Conservation (phyloP, 2,329 filamentous ascomycete species). For the Trichoderma sp. region DNA sequence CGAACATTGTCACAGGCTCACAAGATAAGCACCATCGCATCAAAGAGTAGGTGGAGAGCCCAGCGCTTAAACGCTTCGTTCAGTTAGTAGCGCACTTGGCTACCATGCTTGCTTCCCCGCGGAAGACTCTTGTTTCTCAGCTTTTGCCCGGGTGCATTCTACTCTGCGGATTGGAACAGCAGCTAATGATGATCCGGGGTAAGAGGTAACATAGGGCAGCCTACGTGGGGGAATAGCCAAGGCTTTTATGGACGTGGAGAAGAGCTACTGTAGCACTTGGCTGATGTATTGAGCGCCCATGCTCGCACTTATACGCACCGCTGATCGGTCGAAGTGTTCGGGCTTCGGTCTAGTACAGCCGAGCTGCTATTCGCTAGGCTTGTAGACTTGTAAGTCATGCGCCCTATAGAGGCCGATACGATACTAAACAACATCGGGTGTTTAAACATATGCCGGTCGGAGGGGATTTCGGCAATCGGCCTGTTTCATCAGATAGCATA, state of each 20-base stretch:
- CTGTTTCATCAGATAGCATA: not conserved
- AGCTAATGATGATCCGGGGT: not conserved
- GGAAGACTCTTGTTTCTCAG: not conserved
- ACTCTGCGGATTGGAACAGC: not conserved
- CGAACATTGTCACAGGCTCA: not conserved
- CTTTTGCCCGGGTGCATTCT: not conserved
- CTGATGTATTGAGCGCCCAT: not conserved
- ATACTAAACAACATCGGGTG: not conserved
- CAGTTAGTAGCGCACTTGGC: not conserved
- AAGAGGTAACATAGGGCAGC: constrained; percentile 2
- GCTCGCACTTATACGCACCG: not conserved
- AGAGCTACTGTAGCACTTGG: not conserved
- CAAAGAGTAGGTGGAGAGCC: not conserved
- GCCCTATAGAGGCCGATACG: not conserved
- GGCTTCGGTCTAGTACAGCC: constrained; percentile 1
- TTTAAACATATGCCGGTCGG: not conserved
- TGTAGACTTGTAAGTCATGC: not conserved
- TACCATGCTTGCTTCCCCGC: not conserved
- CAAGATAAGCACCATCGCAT: not conserved
- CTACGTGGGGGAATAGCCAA: constrained; percentile 16
- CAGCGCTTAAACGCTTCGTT: constrained; percentile 13
- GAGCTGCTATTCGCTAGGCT: not conserved
- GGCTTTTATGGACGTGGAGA: not conserved
- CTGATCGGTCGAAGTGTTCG: not conserved
- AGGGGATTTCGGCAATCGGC: not conserved